Evolutionary conservation across 495 filamentous ascomycete species (phyloP).

Genomic region (Penicillium ochrochloron): DNA sequence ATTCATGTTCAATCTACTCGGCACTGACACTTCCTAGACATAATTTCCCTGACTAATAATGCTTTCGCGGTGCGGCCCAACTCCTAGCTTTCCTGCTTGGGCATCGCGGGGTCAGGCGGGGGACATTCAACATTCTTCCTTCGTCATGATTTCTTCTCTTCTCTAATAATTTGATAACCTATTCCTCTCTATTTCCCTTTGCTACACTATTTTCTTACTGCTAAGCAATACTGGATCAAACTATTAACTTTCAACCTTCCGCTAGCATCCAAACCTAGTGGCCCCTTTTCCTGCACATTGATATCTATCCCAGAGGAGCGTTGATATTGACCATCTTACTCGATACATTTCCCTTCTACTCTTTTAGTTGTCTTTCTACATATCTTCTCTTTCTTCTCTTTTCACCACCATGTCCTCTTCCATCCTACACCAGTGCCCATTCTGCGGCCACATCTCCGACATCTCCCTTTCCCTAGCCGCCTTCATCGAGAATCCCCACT

Average conservation of each 20-base stretch:
- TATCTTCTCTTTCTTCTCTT: not conserved
- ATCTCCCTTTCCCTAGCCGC: conserved; percentile 37
- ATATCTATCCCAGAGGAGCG: not conserved
- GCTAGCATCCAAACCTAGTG: not conserved
- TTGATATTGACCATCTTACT: not conserved
- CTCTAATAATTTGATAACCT: not conserved
- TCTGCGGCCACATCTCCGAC: conserved; percentile 43
- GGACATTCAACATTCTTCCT: conserved; percentile 2
- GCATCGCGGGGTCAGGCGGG: conserved; percentile 17
- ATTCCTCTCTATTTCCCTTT: not conserved
- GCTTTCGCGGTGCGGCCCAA: conserved; percentile 19
- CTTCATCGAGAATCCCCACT: conserved; percentile 41
- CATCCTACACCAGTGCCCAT: conserved; percentile 43
- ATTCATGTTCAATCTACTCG: not conserved
- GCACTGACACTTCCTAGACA: not conserved
- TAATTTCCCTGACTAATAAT: conserved; percentile 5
- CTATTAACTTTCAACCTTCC: not conserved
- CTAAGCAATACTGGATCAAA: not conserved
- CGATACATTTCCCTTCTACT: not conserved
- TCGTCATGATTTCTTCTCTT: not conserved
- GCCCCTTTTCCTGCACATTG: not conserved
- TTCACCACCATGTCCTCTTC: conserved; percentile 38
- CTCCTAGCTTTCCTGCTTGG: conserved; percentile 9
- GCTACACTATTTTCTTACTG: not conserved
- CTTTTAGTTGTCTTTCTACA: not conserved